Conservation (phyloP, 2,329 filamentous ascomycete species). For the Parasarocladium wereldwijsianum region DNA sequence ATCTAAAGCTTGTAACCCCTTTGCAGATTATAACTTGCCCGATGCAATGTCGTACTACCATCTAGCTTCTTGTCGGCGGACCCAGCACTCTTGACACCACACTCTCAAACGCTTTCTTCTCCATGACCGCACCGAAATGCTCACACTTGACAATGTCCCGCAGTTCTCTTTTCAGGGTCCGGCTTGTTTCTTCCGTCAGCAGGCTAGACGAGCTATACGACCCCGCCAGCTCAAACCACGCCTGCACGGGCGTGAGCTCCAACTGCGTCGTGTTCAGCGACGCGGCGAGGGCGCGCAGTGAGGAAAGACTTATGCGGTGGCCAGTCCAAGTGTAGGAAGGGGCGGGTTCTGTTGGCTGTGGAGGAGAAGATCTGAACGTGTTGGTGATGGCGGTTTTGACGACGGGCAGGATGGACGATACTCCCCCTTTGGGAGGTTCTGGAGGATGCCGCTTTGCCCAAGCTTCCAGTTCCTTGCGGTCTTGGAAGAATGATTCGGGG, state of each 20-base stretch:
- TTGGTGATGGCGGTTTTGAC: conserved; percentile 8
- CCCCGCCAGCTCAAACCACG: conserved; percentile 36
- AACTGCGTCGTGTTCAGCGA: conserved; percentile 24
- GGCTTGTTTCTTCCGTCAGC: conserved; percentile 19
- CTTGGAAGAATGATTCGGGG: conserved; percentile 17
- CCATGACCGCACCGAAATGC: conserved; percentile 31
- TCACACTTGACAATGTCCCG: conserved; percentile 28
- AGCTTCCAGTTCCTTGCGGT: conserved; percentile 9
- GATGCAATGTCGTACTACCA: too few relatives aligned
- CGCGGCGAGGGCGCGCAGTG: conserved; percentile 28
- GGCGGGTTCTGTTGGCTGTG: too few relatives aligned
- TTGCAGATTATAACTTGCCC: too few relatives aligned
- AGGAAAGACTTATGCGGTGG: conserved; percentile 24
- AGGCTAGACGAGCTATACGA: conserved; percentile 24
- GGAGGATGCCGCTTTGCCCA: neutral
- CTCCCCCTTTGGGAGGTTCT: neutral
- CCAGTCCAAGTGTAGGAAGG: conserved; percentile 26
- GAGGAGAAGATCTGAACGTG: too few relatives aligned
- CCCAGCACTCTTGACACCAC: conserved; percentile 25
- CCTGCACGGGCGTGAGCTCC: conserved; percentile 37
- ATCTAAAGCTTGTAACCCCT: too few relatives aligned
- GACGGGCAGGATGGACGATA: neutral
- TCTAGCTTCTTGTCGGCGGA: too few relatives aligned
- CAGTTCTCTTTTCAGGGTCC: conserved; percentile 24
- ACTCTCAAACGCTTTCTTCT: conserved; percentile 29